Evolutionary conservation across 257 asterid genomes (phyloP), one percentile per base, ranked within the genome.

Genomic region (Fraxinus americana): DNA sequence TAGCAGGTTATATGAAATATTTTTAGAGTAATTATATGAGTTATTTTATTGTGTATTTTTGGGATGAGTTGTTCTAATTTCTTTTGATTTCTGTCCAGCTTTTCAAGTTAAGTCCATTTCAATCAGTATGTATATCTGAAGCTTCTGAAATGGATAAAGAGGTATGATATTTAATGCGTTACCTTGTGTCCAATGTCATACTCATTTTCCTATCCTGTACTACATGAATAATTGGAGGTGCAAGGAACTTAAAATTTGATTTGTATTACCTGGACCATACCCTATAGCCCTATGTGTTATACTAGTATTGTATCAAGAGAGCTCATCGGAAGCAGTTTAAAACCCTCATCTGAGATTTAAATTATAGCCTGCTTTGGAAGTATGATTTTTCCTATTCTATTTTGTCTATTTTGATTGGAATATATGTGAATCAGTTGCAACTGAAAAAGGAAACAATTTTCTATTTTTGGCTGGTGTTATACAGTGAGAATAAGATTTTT

Each of bases 111-210:
- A 88, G 96, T n/a, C 88, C 92, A 0, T 84, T 69, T 75, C 95
- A 90, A 67, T 93, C 92, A 30, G 76, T 93, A 70, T 96, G 97
- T 77, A 78, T 91, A 50, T 82, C 94, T 69, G 98, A 85, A 80
- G 93, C 89, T 82, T 82, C 88, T 32, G 96, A 86, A 82, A 70
- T 72, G 79, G 84, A 82, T 79, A 89, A 89, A 82, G 97, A 92
- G 98, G 99, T 93, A 88, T 39, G 85, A 0, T 71, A 65, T 77
- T 25, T 76, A 30, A 38, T 61, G 67, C 25, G 41, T 74, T 80
- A 39, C 41, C 19, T 23, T 39, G 7, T 67, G 16, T 38, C 67
- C 48, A 23, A n/a, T 25, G 17, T 25, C 21, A 16, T 25, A 11
- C 73, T 48, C 72, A 16, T 54, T 73, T 79, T 63, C 36, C 1